These are phyloP conservation scores for Trichosanthes truncata DNA, from an alignment of 306 rosid genomes.

Conservation along the genomic window DNA sequence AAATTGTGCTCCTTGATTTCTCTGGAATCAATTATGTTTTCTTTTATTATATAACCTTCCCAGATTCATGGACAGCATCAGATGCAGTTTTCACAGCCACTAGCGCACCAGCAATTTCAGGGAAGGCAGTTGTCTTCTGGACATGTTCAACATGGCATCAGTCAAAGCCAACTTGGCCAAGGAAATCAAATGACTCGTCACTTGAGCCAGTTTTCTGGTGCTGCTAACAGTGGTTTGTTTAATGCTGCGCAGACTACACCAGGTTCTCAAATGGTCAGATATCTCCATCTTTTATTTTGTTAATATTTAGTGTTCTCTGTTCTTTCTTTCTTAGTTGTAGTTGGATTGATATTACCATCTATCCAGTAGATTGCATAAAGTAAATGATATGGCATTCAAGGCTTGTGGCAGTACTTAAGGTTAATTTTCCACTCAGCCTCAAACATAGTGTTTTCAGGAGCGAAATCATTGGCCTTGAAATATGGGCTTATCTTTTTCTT, in stretches of 20 bases:
- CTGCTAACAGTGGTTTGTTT: conserved; percentile 74
- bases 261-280: conserved; percentile 75
- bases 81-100: conserved; percentile 77
- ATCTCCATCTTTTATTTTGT: not conserved
- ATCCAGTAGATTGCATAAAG: not conserved
- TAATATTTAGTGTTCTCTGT: not conserved
- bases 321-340: not conserved
- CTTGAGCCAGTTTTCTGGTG: conserved; percentile 60
- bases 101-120: conserved; percentile 91
- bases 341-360: not conserved
- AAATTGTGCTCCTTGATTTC: not conserved
- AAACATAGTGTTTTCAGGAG: not conserved
- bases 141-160: conserved; percentile 75
- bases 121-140: conserved; percentile 81
- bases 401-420: not conserved
- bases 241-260: conserved; percentile 85
- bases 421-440: conserved; percentile 6
- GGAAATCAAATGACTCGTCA: conserved; percentile 88
- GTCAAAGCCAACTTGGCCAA: conserved; percentile 84
- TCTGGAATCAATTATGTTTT: conserved; percentile 11
- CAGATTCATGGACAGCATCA: conserved; percentile 86
- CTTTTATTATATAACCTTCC: conserved; percentile 16
- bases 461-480: not conserved
- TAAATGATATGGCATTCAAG: not conserved
- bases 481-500: not conserved